phyloP scores from a whole-genome alignment of 306 rosid genomes.

The Chamaecrista fasciculata region DNA sequence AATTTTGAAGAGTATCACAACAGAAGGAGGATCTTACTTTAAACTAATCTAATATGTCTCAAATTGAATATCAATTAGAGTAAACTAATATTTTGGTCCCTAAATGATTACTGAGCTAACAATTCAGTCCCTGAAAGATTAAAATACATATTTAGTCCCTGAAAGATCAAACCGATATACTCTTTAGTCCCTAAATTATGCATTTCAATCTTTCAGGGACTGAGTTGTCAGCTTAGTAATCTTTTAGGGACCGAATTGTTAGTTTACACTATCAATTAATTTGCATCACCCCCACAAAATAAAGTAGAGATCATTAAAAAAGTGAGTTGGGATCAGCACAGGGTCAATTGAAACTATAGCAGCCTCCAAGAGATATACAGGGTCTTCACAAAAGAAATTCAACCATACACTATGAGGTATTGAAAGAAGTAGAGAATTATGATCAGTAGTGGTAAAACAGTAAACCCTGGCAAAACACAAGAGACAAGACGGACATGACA shows the following conservation, averaged over 20 bases:
- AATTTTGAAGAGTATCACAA: background rate
- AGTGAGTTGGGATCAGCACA: background rate
- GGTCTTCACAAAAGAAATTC: background rate
- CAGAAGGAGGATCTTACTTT: background rate
- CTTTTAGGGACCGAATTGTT: too few relatives aligned
- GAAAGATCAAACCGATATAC: too few relatives aligned
- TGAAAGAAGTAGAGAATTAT: background rate
- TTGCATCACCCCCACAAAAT: background rate
- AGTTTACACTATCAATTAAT: slow-evolving; percentile 8
- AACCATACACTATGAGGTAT: background rate
- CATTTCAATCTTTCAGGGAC: too few relatives aligned
- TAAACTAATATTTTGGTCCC: too few relatives aligned
- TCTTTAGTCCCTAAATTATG: too few relatives aligned
- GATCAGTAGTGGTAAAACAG: background rate
- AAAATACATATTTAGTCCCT: too few relatives aligned
- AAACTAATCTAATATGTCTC: background rate
- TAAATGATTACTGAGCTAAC: too few relatives aligned
- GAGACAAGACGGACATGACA: too few relatives aligned
- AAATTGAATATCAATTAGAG: background rate
- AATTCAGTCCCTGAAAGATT: too few relatives aligned
- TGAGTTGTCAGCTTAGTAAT: too few relatives aligned
- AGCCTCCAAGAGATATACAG: background rate
- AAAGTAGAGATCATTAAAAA: background rate
- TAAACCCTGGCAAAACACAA: background rate
- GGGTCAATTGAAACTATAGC: background rate